A percentile compares a stretch with the other conserved stretches of the same genome.
Evolutionary conservation across 2,329 filamentous ascomycete species (phyloP).

Genomic region (Botrytis fragariae): DNA sequence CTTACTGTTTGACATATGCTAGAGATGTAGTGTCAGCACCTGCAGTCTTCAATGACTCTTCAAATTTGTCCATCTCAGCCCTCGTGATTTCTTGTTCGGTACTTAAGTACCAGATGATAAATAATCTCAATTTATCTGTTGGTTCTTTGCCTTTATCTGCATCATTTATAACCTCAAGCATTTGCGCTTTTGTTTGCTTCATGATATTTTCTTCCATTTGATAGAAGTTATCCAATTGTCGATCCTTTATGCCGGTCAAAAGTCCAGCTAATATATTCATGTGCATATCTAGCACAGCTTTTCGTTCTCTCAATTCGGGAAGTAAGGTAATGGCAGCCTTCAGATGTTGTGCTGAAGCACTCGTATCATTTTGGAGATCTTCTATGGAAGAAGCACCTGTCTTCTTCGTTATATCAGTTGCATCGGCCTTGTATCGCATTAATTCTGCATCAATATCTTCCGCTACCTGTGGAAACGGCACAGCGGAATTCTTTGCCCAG

Average conservation of each 20-base stretch:
- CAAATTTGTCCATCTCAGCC: conserved; percentile 80
- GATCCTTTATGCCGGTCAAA: conserved; percentile 79
- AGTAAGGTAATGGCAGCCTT: conserved; percentile 93
- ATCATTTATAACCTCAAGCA: conserved; percentile 83
- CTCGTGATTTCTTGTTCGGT: conserved; percentile 85
- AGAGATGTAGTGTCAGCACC: conserved; percentile 76
- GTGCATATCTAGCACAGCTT: conserved; percentile 93
- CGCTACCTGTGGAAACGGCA: conserved; percentile 92
- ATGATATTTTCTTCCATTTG: conserved; percentile 90
- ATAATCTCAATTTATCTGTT: conserved; percentile 85
- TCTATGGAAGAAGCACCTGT: conserved; percentile 91
- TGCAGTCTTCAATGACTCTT: conserved; percentile 73
- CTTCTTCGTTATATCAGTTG: conserved; percentile 89
- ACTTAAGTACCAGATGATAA: conserved; percentile 96
- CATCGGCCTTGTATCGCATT: conserved; percentile 93
- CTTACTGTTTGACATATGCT: conserved; percentile 81
- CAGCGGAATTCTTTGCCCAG: conserved; percentile 87
- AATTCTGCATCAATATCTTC: conserved; percentile 94
- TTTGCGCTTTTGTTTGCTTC: conserved; percentile 86
- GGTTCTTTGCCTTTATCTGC: conserved; percentile 78
- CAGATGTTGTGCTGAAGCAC: conserved; percentile 85
- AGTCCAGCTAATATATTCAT: conserved; percentile 93
- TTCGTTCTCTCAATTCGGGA: conserved; percentile 88
- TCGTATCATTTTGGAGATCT: conserved; percentile 85
- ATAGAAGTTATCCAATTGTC: conserved; percentile 94